Evolutionary conservation across 2,329 filamentous ascomycete species (phyloP), one percentile per base, ranked within the genome.

Genomic region (Cordyceps sp.): DNA sequence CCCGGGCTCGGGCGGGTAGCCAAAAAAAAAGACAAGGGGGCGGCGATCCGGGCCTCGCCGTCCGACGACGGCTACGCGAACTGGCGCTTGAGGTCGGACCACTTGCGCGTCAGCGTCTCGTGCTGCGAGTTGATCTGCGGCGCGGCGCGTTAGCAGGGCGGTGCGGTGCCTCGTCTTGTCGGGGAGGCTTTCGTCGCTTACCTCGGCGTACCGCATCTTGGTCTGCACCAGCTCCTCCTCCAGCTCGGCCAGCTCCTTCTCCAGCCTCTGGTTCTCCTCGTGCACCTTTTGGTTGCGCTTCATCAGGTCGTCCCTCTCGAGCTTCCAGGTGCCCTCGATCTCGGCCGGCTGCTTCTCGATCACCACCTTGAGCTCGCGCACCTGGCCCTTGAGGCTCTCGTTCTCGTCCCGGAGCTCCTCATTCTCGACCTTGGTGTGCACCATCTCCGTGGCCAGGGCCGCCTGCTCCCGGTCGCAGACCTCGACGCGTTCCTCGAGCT

Each of bases 151-250:
- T 31, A 49, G 44, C 28, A 26, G 15, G 13, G 12, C n/a, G n/a
- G n/a, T n/a, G n/a, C n/a, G n/a, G n/a, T n/a, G n/a, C n/a, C n/a
- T n/a, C n/a, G n/a, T n/a, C n/a, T n/a, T n/a, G n/a, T n/a, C n/a
- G 12, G n/a, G 10, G 14, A 5, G 26, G 10, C 10, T 10, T 6
- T 4, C 13, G 18, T 17, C 12, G 62, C 77, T 63, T 66, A 93
- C 88, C 76, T 94, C 84, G 33, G 90, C 90, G 61, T 86, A 85
- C 47, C 74, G 73, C 81, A 98, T 80, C 68, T 98, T 98, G 2
- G 85, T 90, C 50, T 78, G 73, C 39, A 98, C 88, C 42, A 98
- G 62, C 52, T 85, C 76, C 55, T 86, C 81, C 62, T 96, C 90
- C 62, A 96, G 81, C 44, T 94, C 85, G 5, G 73, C 68, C 68